A percentile compares a stretch with the other conserved stretches of the same genome.
phyloP scores from a whole-genome alignment of 2,329 filamentous ascomycete species.

The Scedosporium boydii region DNA sequence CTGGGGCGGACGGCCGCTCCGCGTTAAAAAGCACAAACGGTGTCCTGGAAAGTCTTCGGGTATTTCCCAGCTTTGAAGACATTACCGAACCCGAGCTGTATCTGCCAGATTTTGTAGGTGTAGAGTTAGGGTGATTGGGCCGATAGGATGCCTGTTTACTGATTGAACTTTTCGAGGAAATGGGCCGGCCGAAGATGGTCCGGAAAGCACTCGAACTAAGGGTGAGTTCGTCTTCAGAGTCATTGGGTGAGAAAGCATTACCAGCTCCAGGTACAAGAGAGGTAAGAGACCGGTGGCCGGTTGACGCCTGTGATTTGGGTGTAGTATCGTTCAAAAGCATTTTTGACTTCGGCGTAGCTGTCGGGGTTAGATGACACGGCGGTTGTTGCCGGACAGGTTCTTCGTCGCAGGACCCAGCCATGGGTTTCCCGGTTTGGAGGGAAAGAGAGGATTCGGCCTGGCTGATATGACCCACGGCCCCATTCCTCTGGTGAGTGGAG shows the following conservation, averaged over 20 bases:
- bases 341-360: constrained; percentile 12
- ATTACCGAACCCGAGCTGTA: neutral
- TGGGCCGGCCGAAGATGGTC: neutral
- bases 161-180: neutral
- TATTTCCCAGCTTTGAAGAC: constrained; percentile 6
- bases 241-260: neutral
- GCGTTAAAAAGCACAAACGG: neutral
- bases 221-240: constrained; percentile 4
- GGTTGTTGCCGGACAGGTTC: neutral
- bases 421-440: too few species aligned
- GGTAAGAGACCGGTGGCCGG: constrained; percentile 3
- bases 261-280: constrained; percentile 4
- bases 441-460: too few species aligned
- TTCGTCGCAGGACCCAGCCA: too few species aligned
- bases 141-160: neutral
- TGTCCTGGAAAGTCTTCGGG: constrained; percentile 4
- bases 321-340: constrained; percentile 8
- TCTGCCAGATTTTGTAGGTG: neutral
- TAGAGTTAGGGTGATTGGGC: neutral
- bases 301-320: neutral
- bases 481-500: too few species aligned
- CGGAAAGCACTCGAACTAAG: neutral
- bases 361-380: neutral
- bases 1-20: neutral
- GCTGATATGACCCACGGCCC: too few species aligned